Conservation (phyloP, 2,329 filamentous ascomycete genomes). For the Aspergillus aculeatinus region DNA sequence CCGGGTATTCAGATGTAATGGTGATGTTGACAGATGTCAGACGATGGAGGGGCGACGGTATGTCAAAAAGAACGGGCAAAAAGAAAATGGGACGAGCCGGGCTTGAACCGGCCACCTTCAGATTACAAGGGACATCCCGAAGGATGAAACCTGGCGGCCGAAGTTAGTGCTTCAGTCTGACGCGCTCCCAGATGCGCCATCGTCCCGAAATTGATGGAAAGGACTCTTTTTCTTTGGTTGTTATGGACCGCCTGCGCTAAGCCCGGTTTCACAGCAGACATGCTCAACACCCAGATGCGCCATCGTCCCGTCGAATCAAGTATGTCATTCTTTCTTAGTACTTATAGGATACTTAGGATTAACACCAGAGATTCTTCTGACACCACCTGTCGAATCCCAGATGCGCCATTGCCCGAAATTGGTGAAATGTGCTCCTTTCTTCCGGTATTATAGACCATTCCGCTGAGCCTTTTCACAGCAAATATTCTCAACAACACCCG, state of each 20-base stretch:
- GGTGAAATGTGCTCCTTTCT: too few relatives aligned
- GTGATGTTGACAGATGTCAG: neutral
- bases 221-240: rapidly evolving
- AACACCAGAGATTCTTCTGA: too few relatives aligned
- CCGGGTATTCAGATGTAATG: neutral
- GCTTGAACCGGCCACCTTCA: slow-evolving; percentile 11
- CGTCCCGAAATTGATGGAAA: neutral
- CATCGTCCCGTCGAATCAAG: too few relatives aligned
- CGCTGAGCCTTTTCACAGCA: too few relatives aligned
- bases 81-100: slow-evolving; percentile 3
- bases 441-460: too few relatives aligned
- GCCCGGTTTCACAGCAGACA: too few relatives aligned
- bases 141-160: slow-evolving; percentile 4
- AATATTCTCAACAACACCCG: too few relatives aligned
- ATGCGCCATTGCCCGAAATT: too few relatives aligned
- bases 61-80: neutral
- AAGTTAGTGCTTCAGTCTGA: slow-evolving; percentile 9
- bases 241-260: neutral
- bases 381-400: too few relatives aligned
- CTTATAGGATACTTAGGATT: too few relatives aligned
- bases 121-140: slow-evolving; percentile 4
- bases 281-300: too few relatives aligned
- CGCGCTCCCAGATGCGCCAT: slow-evolving; percentile 11
- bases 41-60: neutral
- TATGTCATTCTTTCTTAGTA: too few relatives aligned